A percentile compares a stretch with the other conserved stretches of the same genome.
These are phyloP conservation scores for Debaryomyces nepalensis DNA, from an alignment of 1,139 yeast species.

Conservation along the genomic window DNA sequence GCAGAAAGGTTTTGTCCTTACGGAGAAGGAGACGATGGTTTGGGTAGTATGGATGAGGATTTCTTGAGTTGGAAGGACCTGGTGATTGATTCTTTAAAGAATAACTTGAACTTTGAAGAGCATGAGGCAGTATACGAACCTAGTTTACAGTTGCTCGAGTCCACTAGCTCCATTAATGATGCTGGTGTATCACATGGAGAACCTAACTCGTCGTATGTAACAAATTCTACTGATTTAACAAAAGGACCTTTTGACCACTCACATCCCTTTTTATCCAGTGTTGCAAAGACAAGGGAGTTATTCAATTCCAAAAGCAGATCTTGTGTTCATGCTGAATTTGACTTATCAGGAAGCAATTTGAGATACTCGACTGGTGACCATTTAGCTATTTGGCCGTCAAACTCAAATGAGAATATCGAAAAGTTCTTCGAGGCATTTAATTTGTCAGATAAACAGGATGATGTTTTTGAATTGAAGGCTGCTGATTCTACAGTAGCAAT, in stretches of 20 bases:
- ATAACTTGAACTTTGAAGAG: slow-evolving; percentile 69
- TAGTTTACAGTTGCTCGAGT: slow-evolving; percentile 54
- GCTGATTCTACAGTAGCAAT: slow-evolving; percentile 71
- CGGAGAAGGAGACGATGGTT: slow-evolving; percentile 95
- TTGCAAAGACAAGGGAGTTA: slow-evolving; percentile 65
- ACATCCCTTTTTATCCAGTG: slow-evolving; percentile 83
- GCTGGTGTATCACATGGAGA: slow-evolving; percentile 76
- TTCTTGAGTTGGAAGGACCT: slow-evolving; percentile 90
- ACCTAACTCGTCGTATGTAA: slow-evolving; percentile 67
- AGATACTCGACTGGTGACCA: slow-evolving; percentile 96
- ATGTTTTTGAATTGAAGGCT: slow-evolving; percentile 67
- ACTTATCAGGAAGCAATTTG: slow-evolving; percentile 72
- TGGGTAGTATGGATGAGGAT: slow-evolving; percentile 94
- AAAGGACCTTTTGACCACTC: slow-evolving; percentile 83
- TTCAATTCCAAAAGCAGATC: slow-evolving; percentile 69
- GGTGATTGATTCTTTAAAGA: slow-evolving; percentile 68
- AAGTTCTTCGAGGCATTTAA: slow-evolving; percentile 68
- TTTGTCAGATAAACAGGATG: slow-evolving; percentile 54
- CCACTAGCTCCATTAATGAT: slow-evolving; percentile 36
- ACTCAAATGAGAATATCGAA: slow-evolving; percentile 73
- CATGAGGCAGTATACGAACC: slow-evolving; percentile 82
- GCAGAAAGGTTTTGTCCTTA: slow-evolving; percentile 72
- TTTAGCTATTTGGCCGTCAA: slow-evolving; percentile 92
- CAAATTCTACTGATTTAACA: slow-evolving; percentile 44
- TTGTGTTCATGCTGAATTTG: slow-evolving; percentile 92